phyloP scores from a whole-genome alignment of 2,329 filamentous ascomycete genomes.

The Colletotrichum chrysophilum region DNA sequence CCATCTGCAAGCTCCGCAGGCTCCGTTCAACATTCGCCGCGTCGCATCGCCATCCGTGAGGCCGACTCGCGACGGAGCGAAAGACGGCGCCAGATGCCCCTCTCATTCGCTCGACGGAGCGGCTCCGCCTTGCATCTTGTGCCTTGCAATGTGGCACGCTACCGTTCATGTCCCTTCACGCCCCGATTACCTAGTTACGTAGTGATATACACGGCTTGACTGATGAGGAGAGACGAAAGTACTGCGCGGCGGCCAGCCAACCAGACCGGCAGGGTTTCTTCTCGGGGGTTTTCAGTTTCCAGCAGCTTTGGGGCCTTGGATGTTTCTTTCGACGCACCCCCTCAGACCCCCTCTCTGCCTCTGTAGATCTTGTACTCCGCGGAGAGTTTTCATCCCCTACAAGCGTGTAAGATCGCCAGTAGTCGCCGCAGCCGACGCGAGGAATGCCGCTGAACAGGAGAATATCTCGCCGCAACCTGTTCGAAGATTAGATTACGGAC shows the following conservation, averaged over 20 bases:
- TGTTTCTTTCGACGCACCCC: neutral
- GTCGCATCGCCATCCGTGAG: neutral
- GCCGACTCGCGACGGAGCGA: neutral
- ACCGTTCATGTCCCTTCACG: neutral
- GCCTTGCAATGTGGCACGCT: neutral
- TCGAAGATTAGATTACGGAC: neutral
- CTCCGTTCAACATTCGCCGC: neutral
- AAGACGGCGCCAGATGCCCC: neutral
- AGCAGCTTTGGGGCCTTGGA: neutral
- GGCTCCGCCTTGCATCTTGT: neutral
- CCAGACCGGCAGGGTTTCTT: neutral
- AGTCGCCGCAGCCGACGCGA: neutral
- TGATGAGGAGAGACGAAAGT: neutral
- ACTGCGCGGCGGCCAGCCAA: neutral
- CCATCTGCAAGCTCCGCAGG: neutral
- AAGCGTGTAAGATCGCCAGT: slow-evolving; percentile 5
- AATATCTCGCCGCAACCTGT: neutral
- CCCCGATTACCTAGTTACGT: neutral
- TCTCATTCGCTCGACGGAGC: neutral
- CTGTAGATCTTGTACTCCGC: slow-evolving; percentile 4
- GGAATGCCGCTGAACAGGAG: neutral
- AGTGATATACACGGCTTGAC: neutral
- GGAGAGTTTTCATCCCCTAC: neutral
- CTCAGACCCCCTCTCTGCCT: neutral
- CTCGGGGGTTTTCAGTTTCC: neutral